These are phyloP conservation scores for Xenoacremonium recifei DNA, from an alignment of 2,329 filamentous ascomycete species.

Conservation along the genomic window DNA sequence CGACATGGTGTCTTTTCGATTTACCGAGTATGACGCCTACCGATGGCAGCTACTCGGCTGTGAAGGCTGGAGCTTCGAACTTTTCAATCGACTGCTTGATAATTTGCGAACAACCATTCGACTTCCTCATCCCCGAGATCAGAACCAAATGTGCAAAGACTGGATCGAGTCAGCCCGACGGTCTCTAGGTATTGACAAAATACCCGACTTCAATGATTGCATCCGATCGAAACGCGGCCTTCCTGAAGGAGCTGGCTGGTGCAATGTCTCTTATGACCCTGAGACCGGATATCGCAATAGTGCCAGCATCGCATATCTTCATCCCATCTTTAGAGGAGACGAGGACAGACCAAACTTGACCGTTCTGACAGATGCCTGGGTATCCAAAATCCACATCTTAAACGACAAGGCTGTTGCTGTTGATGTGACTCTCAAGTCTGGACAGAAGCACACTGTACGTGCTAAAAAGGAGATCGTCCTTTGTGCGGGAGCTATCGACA, in stretches of 20 bases:
- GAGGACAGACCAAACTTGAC: constrained; percentile 74
- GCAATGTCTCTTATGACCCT: constrained; percentile 69
- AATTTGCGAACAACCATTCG: constrained; percentile 73
- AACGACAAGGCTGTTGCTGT: constrained; percentile 65
- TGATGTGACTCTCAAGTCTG: constrained; percentile 1
- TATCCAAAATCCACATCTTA: constrained; percentile 68
- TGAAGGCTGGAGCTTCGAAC: constrained; percentile 75
- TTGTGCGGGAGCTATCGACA: constrained; percentile 49
- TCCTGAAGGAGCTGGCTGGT: constrained; percentile 72
- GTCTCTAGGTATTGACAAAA: constrained; percentile 71
- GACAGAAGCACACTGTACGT: neutral
- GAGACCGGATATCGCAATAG: constrained; percentile 74
- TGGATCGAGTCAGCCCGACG: constrained; percentile 74
- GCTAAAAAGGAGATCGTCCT: constrained; percentile 51
- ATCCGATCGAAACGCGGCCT: constrained; percentile 67
- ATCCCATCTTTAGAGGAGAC: constrained; percentile 73
- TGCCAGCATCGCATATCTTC: constrained; percentile 78
- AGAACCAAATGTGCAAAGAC: constrained; percentile 80
- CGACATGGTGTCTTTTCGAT: constrained; percentile 78
- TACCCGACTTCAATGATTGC: constrained; percentile 76
- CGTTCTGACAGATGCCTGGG: constrained; percentile 76
- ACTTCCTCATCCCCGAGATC: constrained; percentile 72
- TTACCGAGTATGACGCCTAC: constrained; percentile 75
- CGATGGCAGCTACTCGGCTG: constrained; percentile 73
- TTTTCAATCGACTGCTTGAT: constrained; percentile 70